Percentiles rank a stretch among this genome's conserved stretches.
These are phyloP conservation scores for Fusarium cicatricum DNA, from an alignment of 2,329 filamentous ascomycete species.

Conservation along the genomic window DNA sequence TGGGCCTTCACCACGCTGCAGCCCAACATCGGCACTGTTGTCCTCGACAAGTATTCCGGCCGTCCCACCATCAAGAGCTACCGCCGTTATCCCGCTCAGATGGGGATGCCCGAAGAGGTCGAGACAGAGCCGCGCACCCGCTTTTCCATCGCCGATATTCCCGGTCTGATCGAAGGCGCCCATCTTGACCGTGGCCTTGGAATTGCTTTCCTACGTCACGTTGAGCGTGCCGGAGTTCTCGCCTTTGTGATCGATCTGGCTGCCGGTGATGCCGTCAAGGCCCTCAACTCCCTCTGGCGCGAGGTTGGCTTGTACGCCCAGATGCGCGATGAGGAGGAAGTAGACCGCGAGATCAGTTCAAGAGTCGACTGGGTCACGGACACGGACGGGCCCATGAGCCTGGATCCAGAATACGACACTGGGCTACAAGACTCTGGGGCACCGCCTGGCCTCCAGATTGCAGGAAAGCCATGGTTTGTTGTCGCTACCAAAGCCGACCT, in stretches of 20 bases:
- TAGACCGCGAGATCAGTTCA: slow-evolving; percentile 66
- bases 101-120: slow-evolving; percentile 52
- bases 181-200: slow-evolving; percentile 92
- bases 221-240: slow-evolving; percentile 91
- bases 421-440: slow-evolving; percentile 13
- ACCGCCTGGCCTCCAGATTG: slow-evolving; percentile 71
- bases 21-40: slow-evolving; percentile 94
- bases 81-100: slow-evolving; percentile 46
- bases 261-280: slow-evolving; percentile 79
- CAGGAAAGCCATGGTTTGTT: slow-evolving; percentile 96
- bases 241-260: slow-evolving; percentile 92
- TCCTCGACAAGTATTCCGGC: slow-evolving; percentile 86
- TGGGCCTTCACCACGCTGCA: slow-evolving; percentile 98
- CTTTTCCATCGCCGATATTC: slow-evolving; percentile 96
- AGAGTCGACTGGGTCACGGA: slow-evolving; percentile 65
- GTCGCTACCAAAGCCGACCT: slow-evolving; percentile 93
- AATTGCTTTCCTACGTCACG: slow-evolving; percentile 89
- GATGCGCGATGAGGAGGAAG: slow-evolving; percentile 76
- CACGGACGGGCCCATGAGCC: slow-evolving; percentile 39
- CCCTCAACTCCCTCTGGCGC: slow-evolving; percentile 84
- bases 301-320: slow-evolving; percentile 90
- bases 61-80: slow-evolving; percentile 64
- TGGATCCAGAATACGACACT: slow-evolving; percentile 31
- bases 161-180: slow-evolving; percentile 89
- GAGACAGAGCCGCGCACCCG: slow-evolving; percentile 70